Evolutionary conservation across 768 basidiomycete species (phyloP), one percentile per base, ranked within the genome.

Genomic region (Xerocomellus amylosporus): DNA sequence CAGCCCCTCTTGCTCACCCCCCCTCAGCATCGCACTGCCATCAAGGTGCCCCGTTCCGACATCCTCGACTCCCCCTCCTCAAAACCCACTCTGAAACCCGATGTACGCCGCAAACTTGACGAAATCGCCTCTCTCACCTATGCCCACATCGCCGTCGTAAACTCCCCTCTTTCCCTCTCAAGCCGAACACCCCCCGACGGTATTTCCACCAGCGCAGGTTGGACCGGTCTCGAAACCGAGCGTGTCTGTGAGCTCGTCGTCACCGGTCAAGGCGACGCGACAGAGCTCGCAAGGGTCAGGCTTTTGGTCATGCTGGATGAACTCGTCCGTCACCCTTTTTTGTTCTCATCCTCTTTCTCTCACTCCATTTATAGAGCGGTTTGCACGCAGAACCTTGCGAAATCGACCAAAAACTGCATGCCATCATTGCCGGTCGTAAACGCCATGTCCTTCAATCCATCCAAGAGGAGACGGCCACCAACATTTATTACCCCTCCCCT

Each of bases 391-490:
- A 98, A 68, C 72, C 83, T 30, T 89, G 90, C 73, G 95, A 98
- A 72, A 90, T 99, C 60, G 96, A 98, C 70, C 90, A 91, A 72
- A 95, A 96, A 67, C 74, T 98, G 2, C 95, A 97, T 70, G 83
- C 87, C 38, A 93, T 97, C 68, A 80, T 97, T 57, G 90, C 93
- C 19, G 92, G 91, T 37, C 85, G 92, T 54, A 96, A 96, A 72
- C 88, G 95, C 44, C 78, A 79, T 55, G 80, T 87, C 31, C 76
- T 99, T 34, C 96, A 98, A 71, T 79, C 87, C 8, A 96, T 99
- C 46, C 93, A 96, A 68, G 93, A 98, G 72, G 94, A 98, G 71
- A 98, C 96, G 0, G 95, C 88, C 0, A 98, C 96, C 49, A 98
- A 98, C 65, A 92, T 98, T 57, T 98, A 98, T 71, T 83, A 90